Conservation (phyloP, 2,329 filamentous ascomycete genomes). For the Ceratocystis ficicola region DNA sequence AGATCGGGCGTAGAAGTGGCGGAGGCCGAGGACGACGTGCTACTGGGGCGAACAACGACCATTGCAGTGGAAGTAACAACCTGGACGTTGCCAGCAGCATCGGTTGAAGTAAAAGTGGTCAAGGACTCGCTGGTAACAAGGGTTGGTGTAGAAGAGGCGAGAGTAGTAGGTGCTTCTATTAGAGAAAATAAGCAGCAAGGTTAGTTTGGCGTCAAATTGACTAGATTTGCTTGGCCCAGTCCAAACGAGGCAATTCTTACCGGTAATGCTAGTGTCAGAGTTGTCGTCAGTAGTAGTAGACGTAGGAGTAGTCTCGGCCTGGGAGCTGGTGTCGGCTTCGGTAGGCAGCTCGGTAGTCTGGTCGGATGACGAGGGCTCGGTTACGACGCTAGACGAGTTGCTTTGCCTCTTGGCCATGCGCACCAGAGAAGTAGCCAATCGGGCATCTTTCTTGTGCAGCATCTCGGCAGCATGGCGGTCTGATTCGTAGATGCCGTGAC, state of each 20-base stretch:
- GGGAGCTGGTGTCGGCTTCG: conserved; percentile 16
- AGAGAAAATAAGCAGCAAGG: conserved; percentile 26
- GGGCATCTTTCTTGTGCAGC: conserved; percentile 48
- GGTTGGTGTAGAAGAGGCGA: conserved; percentile 28
- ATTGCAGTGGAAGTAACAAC: conserved; percentile 40
- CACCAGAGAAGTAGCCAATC: conserved; percentile 50
- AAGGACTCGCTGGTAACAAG: conserved; percentile 29
- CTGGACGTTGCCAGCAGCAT: conserved; percentile 35
- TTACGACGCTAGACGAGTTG: conserved; percentile 29
- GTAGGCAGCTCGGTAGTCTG: conserved; percentile 15
- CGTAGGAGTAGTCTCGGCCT: conserved; percentile 19
- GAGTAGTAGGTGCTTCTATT: conserved; percentile 23
- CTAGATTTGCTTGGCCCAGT: conserved; percentile 17
- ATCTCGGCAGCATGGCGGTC: conserved; percentile 52
- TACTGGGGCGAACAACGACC: conserved; percentile 34
- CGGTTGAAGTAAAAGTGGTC: conserved; percentile 37
- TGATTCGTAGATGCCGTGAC: conserved; percentile 55
- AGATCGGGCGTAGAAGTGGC: conserved; percentile 28
- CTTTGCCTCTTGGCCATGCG: conserved; percentile 52
- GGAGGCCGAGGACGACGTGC: conserved; percentile 24
- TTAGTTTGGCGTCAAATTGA: conserved; percentile 19
- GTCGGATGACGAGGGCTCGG: conserved; percentile 23
- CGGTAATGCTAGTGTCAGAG: conserved; percentile 23
- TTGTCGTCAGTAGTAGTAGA: conserved; percentile 27
- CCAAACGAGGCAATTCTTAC: conserved; percentile 10